Evolutionary conservation across 2,329 filamentous ascomycete genomes (phyloP), one percentile per base, ranked within the genome.

Genomic region (Trichoderma guizhouense): DNA sequence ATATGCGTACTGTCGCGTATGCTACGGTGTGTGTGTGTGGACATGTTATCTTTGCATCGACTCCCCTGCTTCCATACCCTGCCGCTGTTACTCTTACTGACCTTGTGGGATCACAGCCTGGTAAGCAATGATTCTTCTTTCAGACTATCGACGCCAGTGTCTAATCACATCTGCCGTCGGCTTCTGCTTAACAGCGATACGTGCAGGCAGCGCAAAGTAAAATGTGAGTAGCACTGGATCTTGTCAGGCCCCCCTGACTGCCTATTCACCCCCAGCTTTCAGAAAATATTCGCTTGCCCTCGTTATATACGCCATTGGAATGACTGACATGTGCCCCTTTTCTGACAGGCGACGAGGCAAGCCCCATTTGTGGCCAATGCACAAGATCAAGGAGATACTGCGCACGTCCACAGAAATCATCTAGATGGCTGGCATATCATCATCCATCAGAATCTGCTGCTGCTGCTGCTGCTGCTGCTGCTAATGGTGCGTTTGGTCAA

Each of bases 171-270:
- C 60, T 21, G 21, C 43, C 30, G 14, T 47, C 26, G 32, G 47
- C 32, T 39, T 24, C 36, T 58, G 21, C 5, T 32, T 34, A 36
- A 34, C 39, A 82, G 81, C 74, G 80, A 82, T 58, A 82, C 80
- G 2, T 82, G 81, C 66, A 79, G 81, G 3, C 75, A 76, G 12
- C 81, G 81, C 64, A 82, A 82, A 69, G 71, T 82, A 2, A 82
- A 81, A 71, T 82, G 81, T 80, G 72, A 12, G 72, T 64, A 4
- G 30, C 28, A 30, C 64, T 21, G 12, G 9, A 21, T 28, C 4
- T 14, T 14, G 30, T n/a, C 11, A 18, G 21, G 12, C 39, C 11
- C n/a, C 24, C 24, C 7, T 8, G 18, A 11, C 15, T 32, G 26
- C n/a, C n/a, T 28, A 7, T 12, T 11, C 18, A 24, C 43, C 6